Conservation (phyloP, 2,329 filamentous ascomycete genomes). For the Monosporascus cannonballus region DNA sequence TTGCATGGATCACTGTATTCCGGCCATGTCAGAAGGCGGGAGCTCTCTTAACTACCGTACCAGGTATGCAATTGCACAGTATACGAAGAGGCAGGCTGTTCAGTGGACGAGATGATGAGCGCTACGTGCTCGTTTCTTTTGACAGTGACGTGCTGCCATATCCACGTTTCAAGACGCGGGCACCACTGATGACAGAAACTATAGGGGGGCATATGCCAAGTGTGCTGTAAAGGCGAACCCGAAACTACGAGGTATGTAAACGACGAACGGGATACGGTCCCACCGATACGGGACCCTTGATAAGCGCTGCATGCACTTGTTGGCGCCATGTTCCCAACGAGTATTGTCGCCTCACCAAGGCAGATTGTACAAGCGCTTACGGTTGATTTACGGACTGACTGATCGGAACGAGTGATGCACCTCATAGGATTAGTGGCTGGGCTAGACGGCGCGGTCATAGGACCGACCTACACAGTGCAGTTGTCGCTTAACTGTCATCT, state of each 20-base stretch:
- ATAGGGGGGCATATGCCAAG: not conserved
- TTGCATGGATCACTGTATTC: not conserved
- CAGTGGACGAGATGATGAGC: no score
- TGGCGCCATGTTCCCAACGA: not conserved
- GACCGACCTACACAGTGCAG: not conserved
- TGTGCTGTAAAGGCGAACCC: not conserved
- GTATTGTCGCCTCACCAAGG: not conserved
- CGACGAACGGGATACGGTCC: not conserved
- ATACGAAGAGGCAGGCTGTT: no score
- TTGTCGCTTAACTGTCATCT: no score
- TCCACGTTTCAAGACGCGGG: no score
- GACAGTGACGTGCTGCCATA: no score
- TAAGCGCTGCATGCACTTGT: not conserved
- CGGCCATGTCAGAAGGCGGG: not conserved
- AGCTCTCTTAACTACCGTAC: no score
- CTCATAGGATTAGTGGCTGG: not conserved
- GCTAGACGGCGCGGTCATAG: not conserved
- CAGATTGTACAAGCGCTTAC: not conserved
- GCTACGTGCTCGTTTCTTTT: no score
- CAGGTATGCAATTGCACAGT: no score
- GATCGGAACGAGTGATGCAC: not conserved
- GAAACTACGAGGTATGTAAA: not conserved
- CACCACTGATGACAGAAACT: not conserved
- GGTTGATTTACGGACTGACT: not conserved
- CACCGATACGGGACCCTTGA: not conserved